Percentiles rank a stretch among this genome's conserved stretches.
phyloP scores from a whole-genome alignment of 202 grass and related monocot species.

The Setaria italica region DNA sequence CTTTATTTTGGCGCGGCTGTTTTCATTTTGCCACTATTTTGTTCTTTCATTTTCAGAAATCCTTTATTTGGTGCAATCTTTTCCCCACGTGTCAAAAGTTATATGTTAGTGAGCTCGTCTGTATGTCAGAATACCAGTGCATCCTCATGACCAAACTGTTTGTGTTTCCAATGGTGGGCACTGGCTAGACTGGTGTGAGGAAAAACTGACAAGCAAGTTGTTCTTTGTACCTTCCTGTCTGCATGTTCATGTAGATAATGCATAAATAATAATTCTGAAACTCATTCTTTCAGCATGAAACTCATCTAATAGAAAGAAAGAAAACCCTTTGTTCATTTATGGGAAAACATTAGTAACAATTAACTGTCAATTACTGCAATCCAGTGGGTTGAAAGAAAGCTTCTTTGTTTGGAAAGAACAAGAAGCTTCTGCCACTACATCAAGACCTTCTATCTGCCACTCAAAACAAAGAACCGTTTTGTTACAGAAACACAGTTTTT shows the following conservation, averaged over 20 bases:
- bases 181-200: neutral
- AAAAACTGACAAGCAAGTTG: neutral
- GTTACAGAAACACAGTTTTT: neutral
- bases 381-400: neutral
- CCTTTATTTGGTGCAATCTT: neutral
- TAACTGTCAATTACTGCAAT: neutral
- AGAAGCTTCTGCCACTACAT: neutral
- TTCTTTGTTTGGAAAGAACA: neutral
- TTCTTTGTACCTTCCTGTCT: neutral
- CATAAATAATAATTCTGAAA: conserved; percentile 3
- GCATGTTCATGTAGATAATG: neutral
- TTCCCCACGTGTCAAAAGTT: neutral
- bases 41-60: neutral
- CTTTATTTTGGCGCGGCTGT: neutral
- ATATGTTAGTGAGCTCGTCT: neutral
- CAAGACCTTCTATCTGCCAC: neutral
- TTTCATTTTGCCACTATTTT: conserved; percentile 11
- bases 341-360: neutral
- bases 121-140: neutral
- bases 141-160: neutral
- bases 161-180: neutral
- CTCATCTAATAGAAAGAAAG: neutral
- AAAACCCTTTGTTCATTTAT: neutral
- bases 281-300: neutral
- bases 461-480: neutral